These are phyloP conservation scores for Kluyveromyces aestuarii DNA, from an alignment of 805 yeast species.

Conservation along the genomic window DNA sequence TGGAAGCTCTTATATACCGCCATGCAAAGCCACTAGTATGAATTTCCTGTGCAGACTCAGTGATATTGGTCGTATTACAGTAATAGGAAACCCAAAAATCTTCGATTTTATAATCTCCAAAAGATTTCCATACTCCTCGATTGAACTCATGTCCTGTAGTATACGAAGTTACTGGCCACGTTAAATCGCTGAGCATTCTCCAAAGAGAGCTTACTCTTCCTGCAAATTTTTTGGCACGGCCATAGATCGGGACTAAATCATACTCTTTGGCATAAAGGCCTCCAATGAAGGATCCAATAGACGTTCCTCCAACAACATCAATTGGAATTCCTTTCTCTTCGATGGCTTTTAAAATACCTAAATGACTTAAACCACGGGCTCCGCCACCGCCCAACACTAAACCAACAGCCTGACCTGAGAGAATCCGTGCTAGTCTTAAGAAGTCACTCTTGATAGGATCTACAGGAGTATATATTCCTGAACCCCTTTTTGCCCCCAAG, in stretches of 20 bases:
- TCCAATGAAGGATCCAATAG: conserved; percentile 93
- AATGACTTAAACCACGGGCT: conserved; percentile 86
- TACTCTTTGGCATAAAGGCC: conserved; percentile 91
- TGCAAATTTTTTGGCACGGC: conserved; percentile 79
- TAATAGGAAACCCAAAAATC: conserved; percentile 91
- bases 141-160: conserved; percentile 97
- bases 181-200: conserved; percentile 76
- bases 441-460: conserved; percentile 75
- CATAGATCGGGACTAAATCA: conserved; percentile 84
- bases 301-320: conserved; percentile 92
- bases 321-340: conserved; percentile 92
- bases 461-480: conserved; percentile 23
- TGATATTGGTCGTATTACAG: conserved; percentile 89
- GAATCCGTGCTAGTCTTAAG: conserved; percentile 75
- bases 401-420: conserved; percentile 91
- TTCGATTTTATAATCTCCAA: conserved; percentile 87
- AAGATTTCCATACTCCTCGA: conserved; percentile 93
- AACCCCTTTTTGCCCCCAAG: conserved; percentile 11
- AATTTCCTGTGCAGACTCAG: conserved; percentile 90
- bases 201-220: conserved; percentile 75
- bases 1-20: conserved; percentile 91
- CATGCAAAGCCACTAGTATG: conserved; percentile 91
- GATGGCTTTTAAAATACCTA: conserved; percentile 83
- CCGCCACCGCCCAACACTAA: conserved; percentile 97
- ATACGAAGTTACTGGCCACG: conserved; percentile 90